Evolutionary conservation across 1,139 yeast species (phyloP), one percentile per base, ranked within the genome.

Genomic region (Diutina pseudorugosa): DNA sequence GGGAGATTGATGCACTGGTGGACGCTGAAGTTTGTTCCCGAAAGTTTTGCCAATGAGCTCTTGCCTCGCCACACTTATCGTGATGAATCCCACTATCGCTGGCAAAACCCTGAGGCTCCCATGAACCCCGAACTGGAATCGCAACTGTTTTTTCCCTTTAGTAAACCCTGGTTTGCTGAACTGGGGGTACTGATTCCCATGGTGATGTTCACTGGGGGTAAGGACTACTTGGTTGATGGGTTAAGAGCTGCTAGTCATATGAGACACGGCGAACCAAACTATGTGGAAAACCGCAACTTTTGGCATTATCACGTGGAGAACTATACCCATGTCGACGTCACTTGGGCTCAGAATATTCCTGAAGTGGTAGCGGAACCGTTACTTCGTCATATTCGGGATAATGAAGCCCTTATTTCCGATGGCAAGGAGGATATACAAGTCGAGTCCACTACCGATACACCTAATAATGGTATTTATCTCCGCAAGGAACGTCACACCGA

Each of bases 1-100:
- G 75, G 89, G 2, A 81, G 82, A 59, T 72, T 88, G 57, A 89
- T 93, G 95, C 75, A 78, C 52, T 93, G 97, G 96, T 93, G 98
- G 97, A 70, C 71, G 48, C 75, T 78, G 55, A 76, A 80, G 47
- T 68, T 68, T 61, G 65, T 70, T 20, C 66, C 61, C 36, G 74
- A 71, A 50, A 75, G 77, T 1, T 74, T 74, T 56, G 61, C 71
- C 33, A 71, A 69, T 57, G 70, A 71, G 58, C 63, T 73, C 51
- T 70, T 66, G 48, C 69, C 73, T 0, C 60, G 61, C 49, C 57
- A 62, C 36, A 69, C 70, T 0, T 74, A 72, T 56, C 55, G 60
- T 27, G 61, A 61, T 1, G 73, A 70, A 1, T 60, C 62, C 20
- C 67, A 72, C 52, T 27, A 45, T 41, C 36, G 40, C 21, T 45